These are phyloP conservation scores for Martiniozyma abietophila DNA, from an alignment of 805 yeast genomes.

Conservation along the genomic window DNA sequence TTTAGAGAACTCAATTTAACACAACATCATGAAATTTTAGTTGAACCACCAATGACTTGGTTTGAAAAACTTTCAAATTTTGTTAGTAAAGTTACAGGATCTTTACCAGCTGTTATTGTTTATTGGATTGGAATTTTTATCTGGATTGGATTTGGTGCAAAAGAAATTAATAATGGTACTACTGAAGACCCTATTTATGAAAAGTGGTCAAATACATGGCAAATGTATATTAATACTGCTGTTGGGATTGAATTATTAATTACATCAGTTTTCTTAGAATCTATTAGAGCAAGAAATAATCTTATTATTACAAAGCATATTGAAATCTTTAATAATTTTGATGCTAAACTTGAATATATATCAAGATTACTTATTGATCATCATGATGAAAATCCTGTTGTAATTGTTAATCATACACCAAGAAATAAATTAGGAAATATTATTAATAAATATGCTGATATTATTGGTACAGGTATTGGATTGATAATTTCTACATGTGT, in stretches of 20 bases:
- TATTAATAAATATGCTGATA: conserved; percentile 28
- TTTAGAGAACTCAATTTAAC: conserved; percentile 1
- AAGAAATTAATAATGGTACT: conserved; percentile 13
- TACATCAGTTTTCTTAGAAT: conserved; percentile 29
- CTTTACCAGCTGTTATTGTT: conserved; percentile 23
- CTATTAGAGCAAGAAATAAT: conserved; percentile 31
- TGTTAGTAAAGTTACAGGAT: conserved; percentile 23
- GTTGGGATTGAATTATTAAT: conserved; percentile 28
- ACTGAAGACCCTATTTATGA: conserved; percentile 10
- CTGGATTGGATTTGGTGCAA: conserved; percentile 31
- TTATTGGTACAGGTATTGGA: conserved; percentile 34
- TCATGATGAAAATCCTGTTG: conserved; percentile 16
- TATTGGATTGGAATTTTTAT: conserved; percentile 31
- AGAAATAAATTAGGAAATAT: conserved; percentile 8
- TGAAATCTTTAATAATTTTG: conserved; percentile 17
- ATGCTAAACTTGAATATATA: conserved; percentile 21
- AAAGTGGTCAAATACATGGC: conserved; percentile 29
- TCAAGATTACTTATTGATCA: conserved; percentile 2
- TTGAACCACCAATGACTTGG: conserved; percentile 21
- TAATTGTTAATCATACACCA: conserved; percentile 20
- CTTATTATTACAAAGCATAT: conserved; percentile 19
- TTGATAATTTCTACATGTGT: conserved; percentile 25
- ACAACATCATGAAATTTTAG: neutral
- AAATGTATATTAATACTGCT: conserved; percentile 32
- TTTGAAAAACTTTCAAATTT: conserved; percentile 25